Evolutionary conservation across 331 rosid species (phyloP).

Genomic region (Cydonia oblonga): DNA sequence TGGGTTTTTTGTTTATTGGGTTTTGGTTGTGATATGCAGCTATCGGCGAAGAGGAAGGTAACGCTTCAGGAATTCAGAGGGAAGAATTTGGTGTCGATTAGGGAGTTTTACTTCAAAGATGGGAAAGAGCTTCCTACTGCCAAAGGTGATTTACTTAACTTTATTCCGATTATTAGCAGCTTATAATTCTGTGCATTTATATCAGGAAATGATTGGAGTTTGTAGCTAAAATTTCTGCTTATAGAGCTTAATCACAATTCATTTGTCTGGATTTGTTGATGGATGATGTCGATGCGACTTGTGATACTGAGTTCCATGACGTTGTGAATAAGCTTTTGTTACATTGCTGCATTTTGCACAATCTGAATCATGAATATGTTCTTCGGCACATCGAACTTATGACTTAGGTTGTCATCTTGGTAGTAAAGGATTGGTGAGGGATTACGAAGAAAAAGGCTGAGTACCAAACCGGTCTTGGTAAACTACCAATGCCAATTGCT

Average conservation of each 20-base stretch:
- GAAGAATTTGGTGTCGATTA: conserved; percentile 63
- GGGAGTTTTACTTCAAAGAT: conserved; percentile 57
- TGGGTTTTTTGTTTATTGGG: neutral
- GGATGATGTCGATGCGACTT: neutral
- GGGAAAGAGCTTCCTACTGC: conserved; percentile 81
- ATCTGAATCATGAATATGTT: neutral
- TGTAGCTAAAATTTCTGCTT: neutral
- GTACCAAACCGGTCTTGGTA: neutral
- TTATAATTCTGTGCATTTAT: neutral
- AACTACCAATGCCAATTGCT: neutral
- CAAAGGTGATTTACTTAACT: conserved; percentile 39
- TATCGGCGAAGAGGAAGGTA: conserved; percentile 62
- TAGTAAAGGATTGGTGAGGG: neutral
- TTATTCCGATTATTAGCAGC: neutral
- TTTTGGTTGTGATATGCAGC: conserved; percentile 27
- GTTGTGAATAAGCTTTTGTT: neutral
- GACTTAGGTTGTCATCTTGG: neutral
- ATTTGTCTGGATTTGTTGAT: neutral
- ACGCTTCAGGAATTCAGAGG: conserved; percentile 83
- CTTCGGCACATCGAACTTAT: neutral
- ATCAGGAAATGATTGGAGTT: neutral
- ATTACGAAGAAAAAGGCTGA: neutral
- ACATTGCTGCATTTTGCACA: neutral
- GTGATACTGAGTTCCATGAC: too few species aligned
- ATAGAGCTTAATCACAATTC: neutral